Evolutionary conservation across 2,329 filamentous ascomycete species (phyloP), one percentile per base, ranked within the genome.

Genomic region (Beauveria varroae): DNA sequence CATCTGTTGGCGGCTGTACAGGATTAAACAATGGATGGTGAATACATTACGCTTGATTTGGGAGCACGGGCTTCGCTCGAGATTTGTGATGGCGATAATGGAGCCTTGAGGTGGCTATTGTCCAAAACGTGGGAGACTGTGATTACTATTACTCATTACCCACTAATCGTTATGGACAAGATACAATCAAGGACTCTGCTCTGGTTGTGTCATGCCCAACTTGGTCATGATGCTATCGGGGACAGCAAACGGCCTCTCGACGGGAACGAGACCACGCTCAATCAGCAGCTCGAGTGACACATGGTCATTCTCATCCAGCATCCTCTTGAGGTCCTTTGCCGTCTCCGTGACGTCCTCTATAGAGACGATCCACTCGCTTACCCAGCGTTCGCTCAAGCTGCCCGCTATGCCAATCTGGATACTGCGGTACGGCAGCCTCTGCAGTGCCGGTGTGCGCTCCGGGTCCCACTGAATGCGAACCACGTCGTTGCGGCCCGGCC

Each of bases 401-500:
- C 71, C 76, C 1, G 80, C 77, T n/a, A 87, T 78, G 1, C 84
- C 84, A 64, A 87, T 81, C 74, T 87, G 84, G 34, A 87, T 83
- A 67, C 82, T 85, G 47, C 84, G 73, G 67, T 82, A 78, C 8
- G 66, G 69, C 57, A 86, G 63, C 63, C 72, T 75, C 12, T 69
- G 76, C 12, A 86, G 68, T 41, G 69, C 68, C 1, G 78, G 69
- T 26, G 75, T 74, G 22, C 85, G 68, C 67, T 87, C 85, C 0
- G 85, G 85, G 69, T 87, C 85, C 85, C 85, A 88, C 68, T 87
- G 84, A 8, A 86, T 75, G n/a, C 79, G 76, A 0, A 86, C 82
- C 20, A 72, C 68, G 4, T 60, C 57, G 3, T 71, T 62, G 63
- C 67, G 34, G 34, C 14, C 34, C 34, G 34, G 10, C 12, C 5